Evolutionary conservation across 352 stramenopile genomes (phyloP).

Genomic region (Phytophthora colocasiae): DNA sequence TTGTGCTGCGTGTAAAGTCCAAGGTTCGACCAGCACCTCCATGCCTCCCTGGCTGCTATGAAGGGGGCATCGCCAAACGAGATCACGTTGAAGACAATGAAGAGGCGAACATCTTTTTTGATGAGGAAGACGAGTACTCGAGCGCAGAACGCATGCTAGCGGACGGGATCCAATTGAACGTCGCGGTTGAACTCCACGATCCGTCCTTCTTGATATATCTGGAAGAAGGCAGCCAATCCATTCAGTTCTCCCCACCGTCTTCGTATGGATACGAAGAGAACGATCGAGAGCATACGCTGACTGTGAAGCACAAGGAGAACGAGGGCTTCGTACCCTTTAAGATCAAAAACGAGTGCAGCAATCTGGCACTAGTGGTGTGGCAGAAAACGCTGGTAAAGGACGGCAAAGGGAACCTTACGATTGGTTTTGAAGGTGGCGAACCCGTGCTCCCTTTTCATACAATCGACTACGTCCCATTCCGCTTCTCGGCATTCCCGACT

Average conservation of each 20-base stretch:
- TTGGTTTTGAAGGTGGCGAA: constrained; percentile 73
- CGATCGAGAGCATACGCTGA: constrained; percentile 33
- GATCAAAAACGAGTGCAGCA: constrained; percentile 87
- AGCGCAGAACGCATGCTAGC: constrained; percentile 46
- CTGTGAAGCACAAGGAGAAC: constrained; percentile 48
- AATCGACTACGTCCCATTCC: constrained; percentile 83
- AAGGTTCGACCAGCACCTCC: constrained; percentile 52
- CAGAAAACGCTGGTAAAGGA: constrained; percentile 76
- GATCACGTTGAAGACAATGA: constrained; percentile 40
- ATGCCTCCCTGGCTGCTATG: constrained; percentile 53
- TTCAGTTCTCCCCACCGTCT: constrained; percentile 35
- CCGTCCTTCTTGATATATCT: constrained; percentile 77
- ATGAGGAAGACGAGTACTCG: constrained; percentile 46
- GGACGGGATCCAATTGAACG: constrained; percentile 67
- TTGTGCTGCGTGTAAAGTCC: constrained; percentile 76
- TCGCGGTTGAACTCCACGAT: constrained; percentile 82
- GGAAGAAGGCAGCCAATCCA: constrained; percentile 43
- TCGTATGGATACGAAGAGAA: constrained; percentile 41
- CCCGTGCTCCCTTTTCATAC: constrained; percentile 79
- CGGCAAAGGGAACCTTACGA: constrained; percentile 47
- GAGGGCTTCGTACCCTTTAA: constrained; percentile 79
- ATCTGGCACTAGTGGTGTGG: constrained; percentile 80
- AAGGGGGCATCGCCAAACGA: constrained; percentile 29
- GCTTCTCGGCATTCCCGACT: constrained; percentile 64
- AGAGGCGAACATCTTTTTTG: constrained; percentile 39